Evolutionary conservation across 495 filamentous ascomycete species (phyloP), one percentile per base, ranked within the genome.

Genomic region (Xanthoparmelia taractica): DNA sequence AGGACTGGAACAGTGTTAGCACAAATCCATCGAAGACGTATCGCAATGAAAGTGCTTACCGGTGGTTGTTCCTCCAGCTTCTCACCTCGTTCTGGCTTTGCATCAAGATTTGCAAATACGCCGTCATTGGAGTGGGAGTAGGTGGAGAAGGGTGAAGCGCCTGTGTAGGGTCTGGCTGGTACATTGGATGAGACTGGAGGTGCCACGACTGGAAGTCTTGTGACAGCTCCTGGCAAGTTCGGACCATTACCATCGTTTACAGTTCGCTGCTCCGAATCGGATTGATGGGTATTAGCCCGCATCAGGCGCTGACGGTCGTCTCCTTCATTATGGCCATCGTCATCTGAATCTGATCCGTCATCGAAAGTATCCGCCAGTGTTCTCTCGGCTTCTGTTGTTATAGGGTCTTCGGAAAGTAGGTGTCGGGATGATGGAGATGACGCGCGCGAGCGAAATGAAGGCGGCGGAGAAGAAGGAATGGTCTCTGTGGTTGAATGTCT

Each of bases 21-120:
- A 63, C 23, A 60, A 57, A 2, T 7, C 23, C 45, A 7, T 47
- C 27, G 45, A 10, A 50, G 20, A 54, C 50, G 20, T 41, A 40
- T 52, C 29, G 31, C 33, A 52, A 59, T 20, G 41, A n/a, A 18
- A 36, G 61, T 27, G 63, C 89, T 66, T 85, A 96, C 92, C 58
- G 94, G 94, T 79, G 94, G 94, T 75, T 97, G 93, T 67, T 93
- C 90, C 64, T 91, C 81, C 58, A 81, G 77, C 67, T 89, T 92
- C 69, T 90, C 93, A 25, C 87, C 91, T 29, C 84, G 80, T 68
- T 94, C 88, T 4, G 95, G 94, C 73, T 96, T 96, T 17, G 94
- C 94, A 66, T 82, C 89, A 66, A 98, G 75, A 72, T 98, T 98
- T 65, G 93, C 92, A 75, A 96, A 98, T 38, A 98, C 94, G 61